phyloP scores from a whole-genome alignment of 192 early-diverging fungal species.

The Backusella sp. region DNA sequence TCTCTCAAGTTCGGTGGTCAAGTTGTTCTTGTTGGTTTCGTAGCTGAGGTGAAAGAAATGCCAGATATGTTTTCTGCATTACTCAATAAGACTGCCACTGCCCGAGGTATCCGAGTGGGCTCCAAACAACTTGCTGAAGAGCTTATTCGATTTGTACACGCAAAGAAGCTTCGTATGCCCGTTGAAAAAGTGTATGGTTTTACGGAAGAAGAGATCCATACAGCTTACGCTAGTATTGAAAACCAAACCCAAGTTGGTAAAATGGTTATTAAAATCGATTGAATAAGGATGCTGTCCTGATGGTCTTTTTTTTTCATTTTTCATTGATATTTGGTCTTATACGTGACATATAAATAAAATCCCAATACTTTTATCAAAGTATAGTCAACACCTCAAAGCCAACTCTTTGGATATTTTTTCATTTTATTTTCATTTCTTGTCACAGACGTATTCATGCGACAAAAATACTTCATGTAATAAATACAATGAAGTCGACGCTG shows the following conservation, averaged over 20 bases:
- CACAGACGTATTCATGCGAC: too few species aligned
- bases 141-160: slow-evolving; percentile 8
- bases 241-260: slow-evolving; percentile 18
- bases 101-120: slow-evolving; percentile 17
- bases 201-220: not conserved
- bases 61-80: not conserved
- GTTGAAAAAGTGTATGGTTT: not conserved
- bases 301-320: too few species aligned
- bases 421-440: too few species aligned
- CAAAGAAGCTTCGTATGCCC: slow-evolving; percentile 11
- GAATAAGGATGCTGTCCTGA: not conserved
- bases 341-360: too few species aligned
- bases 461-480: too few species aligned
- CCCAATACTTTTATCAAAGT: too few species aligned
- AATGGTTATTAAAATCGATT: slow-evolving; percentile 3
- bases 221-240: slow-evolving; percentile 4
- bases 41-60: not conserved
- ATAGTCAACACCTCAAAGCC: too few species aligned
- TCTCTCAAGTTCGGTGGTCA: not conserved
- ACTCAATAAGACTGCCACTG: not conserved
- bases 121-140: slow-evolving; percentile 14
- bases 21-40: slow-evolving; percentile 15
- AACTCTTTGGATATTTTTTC: too few species aligned
- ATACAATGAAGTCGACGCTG: too few species aligned
- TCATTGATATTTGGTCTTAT: too few species aligned